These are phyloP conservation scores for Lachnellula suecica DNA, from an alignment of 2,329 filamentous ascomycete genomes.

Conservation along the genomic window DNA sequence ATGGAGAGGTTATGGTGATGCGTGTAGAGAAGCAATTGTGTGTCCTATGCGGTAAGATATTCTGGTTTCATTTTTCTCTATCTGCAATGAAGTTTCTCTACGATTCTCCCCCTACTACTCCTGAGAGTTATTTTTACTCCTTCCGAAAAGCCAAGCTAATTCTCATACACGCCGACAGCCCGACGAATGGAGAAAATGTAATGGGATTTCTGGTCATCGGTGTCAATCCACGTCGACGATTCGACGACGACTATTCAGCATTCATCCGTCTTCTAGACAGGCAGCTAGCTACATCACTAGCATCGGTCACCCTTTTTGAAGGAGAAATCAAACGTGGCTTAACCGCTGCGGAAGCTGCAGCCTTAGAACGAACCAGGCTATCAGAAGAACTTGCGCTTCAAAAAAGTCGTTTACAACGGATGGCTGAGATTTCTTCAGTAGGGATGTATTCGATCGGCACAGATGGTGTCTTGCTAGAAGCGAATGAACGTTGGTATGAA, in stretches of 20 bases:
- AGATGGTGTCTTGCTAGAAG: constrained; percentile 69
- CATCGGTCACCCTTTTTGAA: constrained; percentile 78
- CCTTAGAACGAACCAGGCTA: constrained; percentile 51
- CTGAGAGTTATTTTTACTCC: too few species aligned
- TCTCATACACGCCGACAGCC: too few species aligned
- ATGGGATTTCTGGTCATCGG: constrained; percentile 46
- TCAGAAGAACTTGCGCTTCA: constrained; percentile 27
- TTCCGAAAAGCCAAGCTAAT: too few species aligned
- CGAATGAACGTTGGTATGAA: constrained; percentile 75
- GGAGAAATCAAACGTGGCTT: constrained; percentile 75
- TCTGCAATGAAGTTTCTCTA: too few species aligned
- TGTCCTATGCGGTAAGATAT: constrained; percentile 78
- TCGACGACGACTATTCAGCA: constrained; percentile 74
- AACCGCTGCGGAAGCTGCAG: constrained; percentile 69
- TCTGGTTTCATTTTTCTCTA: too few species aligned
- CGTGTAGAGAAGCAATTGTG: constrained; percentile 68
- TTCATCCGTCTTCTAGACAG: constrained; percentile 73
- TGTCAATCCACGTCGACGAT: constrained; percentile 73
- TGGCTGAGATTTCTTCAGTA: constrained; percentile 80
- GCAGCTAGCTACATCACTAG: constrained; percentile 75
- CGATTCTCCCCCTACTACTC: too few species aligned
- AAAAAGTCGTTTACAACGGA: constrained; percentile 44
- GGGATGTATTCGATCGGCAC: constrained; percentile 81
- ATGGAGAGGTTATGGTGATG: constrained; percentile 70
- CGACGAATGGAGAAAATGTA: constrained; percentile 68